Percentiles rank a stretch among this genome's conserved stretches.
Conservation (phyloP, 2,329 filamentous ascomycete species). For the Ploettnerulaceae sp. region DNA sequence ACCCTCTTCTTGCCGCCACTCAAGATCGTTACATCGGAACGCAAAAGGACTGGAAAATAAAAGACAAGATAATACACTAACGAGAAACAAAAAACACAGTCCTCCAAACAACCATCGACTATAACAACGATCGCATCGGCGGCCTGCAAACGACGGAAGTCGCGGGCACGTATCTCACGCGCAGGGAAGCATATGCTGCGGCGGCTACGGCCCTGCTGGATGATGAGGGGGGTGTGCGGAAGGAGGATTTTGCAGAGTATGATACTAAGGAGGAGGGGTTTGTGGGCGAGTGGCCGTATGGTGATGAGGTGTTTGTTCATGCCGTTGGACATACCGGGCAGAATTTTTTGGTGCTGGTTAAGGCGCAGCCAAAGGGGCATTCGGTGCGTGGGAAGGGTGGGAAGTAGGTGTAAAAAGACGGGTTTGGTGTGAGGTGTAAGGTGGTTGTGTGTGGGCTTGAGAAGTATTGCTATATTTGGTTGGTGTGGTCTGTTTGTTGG, state of each 20-base stretch:
- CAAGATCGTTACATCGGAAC: too few species aligned
- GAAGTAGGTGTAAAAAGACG: too few species aligned
- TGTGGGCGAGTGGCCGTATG: conserved; percentile 40
- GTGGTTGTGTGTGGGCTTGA: too few species aligned
- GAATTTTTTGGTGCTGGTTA: conserved; percentile 38
- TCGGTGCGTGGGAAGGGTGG: too few species aligned
- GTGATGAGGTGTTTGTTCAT: conserved; percentile 41
- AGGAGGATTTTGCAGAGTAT: conserved; percentile 37
- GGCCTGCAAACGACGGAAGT: conserved; percentile 37
- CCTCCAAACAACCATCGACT: conserved; percentile 41
- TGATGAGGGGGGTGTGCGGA: conserved; percentile 28
- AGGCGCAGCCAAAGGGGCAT: conserved; percentile 24
- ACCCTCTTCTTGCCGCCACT: too few species aligned
- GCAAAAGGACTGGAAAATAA: too few species aligned
- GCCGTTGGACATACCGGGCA: conserved; percentile 40
- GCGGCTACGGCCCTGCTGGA: conserved; percentile 35
- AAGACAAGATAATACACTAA: too few species aligned
- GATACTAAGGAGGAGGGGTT: conserved; percentile 33
- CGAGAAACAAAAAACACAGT: too few species aligned
- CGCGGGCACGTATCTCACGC: conserved; percentile 36
- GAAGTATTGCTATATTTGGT: too few species aligned
- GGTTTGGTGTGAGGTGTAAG: too few species aligned
- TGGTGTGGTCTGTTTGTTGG: too few species aligned
- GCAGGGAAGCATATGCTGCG: conserved; percentile 34
- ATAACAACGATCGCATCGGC: conserved; percentile 37